A percentile compares a stretch with the other conserved stretches of the same genome.
phyloP scores from a whole-genome alignment of 2,329 filamentous ascomycete genomes.

The Beauveria bassiana region DNA sequence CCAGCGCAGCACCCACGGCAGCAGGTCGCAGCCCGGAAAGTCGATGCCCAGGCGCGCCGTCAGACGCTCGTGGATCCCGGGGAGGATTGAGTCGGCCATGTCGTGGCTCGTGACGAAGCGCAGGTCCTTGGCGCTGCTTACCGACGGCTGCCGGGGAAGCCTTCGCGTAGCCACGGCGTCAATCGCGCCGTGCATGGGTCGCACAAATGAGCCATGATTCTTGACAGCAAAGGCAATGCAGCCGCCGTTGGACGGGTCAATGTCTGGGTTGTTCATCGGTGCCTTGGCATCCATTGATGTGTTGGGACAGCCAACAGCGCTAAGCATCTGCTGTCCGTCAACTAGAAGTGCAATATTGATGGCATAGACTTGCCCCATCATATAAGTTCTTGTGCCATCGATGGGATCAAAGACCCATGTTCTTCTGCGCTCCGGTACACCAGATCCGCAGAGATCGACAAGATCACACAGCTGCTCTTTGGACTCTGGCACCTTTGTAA shows the following conservation, averaged over 20 bases:
- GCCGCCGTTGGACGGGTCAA: constrained; percentile 36
- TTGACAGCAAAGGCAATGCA: constrained; percentile 44
- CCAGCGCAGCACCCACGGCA: constrained; percentile 53
- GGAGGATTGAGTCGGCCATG: constrained; percentile 39
- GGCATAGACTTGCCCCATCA: constrained; percentile 46
- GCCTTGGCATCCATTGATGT: constrained; percentile 30
- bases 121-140: constrained; percentile 20
- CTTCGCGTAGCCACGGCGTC: constrained; percentile 20
- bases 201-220: constrained; percentile 40
- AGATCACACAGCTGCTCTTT: constrained; percentile 42
- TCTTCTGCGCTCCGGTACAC: constrained; percentile 27
- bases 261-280: constrained; percentile 34
- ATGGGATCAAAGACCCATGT: constrained; percentile 56
- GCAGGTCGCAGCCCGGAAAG: constrained; percentile 42
- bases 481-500: constrained; percentile 25
- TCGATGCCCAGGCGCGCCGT: constrained; percentile 33
- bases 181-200: constrained; percentile 26
- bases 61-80: constrained; percentile 38
- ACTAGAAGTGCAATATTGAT: constrained; percentile 48
- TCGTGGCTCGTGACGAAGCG: constrained; percentile 41
- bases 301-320: constrained; percentile 42
- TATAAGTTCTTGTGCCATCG: constrained; percentile 51
- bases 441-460: constrained; percentile 43
- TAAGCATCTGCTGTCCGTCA: constrained; percentile 41
- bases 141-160: constrained; percentile 25